phyloP scores from a whole-genome alignment of 768 basidiomycete species.

The Obba rivulosa region DNA sequence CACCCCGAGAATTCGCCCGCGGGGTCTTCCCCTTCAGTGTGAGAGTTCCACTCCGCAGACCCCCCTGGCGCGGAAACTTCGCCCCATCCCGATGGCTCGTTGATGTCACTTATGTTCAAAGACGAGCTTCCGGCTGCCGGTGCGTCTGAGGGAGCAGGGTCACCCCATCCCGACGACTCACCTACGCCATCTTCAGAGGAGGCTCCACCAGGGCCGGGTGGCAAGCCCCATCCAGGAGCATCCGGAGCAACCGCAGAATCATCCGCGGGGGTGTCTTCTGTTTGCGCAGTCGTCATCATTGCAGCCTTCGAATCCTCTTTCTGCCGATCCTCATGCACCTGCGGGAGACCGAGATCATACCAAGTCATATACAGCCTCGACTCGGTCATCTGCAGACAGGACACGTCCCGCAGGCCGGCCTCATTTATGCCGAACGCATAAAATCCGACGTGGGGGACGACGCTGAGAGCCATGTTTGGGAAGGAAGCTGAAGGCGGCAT shows the following conservation, averaged over 20 bases:
- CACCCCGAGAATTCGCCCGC: not conserved
- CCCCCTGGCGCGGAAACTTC: not conserved
- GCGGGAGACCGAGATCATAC: conserved; percentile 9
- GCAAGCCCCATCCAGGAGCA: not conserved
- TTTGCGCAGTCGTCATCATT: too few species aligned
- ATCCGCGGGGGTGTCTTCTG: not conserved
- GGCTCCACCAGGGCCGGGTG: not conserved
- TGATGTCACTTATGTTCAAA: too few species aligned
- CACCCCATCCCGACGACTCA: too few species aligned
- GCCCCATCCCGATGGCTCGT: too few species aligned
- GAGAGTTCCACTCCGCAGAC: not conserved
- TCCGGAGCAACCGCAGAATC: not conserved
- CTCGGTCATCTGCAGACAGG: conserved; percentile 26
- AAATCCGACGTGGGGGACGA: conserved; percentile 5
- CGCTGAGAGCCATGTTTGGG: conserved; percentile 11
- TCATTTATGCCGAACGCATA: not conserved
- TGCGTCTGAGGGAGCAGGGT: not conserved
- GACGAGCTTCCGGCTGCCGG: not conserved
- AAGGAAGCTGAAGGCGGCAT: conserved; percentile 10
- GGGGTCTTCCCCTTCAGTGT: not conserved
- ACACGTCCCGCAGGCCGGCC: conserved; percentile 10
- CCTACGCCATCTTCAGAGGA: too few species aligned
- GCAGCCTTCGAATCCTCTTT: not conserved
- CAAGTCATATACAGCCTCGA: conserved; percentile 21
- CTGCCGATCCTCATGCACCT: conserved; percentile 2